Evolutionary conservation across 2,329 filamentous ascomycete genomes (phyloP), one percentile per base, ranked within the genome.

Genomic region (Venturia carpophila): DNA sequence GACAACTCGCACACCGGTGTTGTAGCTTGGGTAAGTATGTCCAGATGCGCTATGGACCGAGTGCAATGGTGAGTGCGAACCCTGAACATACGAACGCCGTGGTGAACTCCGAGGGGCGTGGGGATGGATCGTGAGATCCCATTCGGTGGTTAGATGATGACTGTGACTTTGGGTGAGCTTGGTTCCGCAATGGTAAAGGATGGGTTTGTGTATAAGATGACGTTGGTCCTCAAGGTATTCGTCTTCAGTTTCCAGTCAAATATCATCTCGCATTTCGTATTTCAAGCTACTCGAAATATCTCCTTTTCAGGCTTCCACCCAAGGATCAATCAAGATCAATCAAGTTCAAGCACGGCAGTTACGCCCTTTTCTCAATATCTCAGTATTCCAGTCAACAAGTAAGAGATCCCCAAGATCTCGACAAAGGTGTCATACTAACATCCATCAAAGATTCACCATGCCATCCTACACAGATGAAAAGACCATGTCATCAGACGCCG

Each of bases 401-500:
- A 19, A 58, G 27, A 27, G 24, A 37, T 9, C 9, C 17, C 52
- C 37, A 24, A 37, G 15, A 58, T 5, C 27, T 9, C 6, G 19
- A n/a, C 9, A 5, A 3, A n/a, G 24, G 5, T 37, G 10, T 58
- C 37, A 7, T 10, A 41, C 52, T 58, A 34, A 58, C 30, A 27
- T n/a, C 15, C 15, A 37, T 58, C 30, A 17, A 58, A 58, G 52
- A 19, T n/a, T 27, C 10, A 58, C 37, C 19, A 58, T 58, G 52
- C 37, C 52, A 58, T 58, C 52, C 30, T 34, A 37, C 52, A 58
- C 52, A 37, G 52, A 34, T 6, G 3, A 58, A 7, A 58, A 58
- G 24, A 58, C 30, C 15, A 58, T n/a, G 52, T 37, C 30, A 58
- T 58, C 52, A 37, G 52, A 58, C 30, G 52, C 52, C 17, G 52